Base-by-base conservation (phyloP, 2,329 filamentous ascomycete genomes). In the Mycosphaerella arachidis region DNA sequence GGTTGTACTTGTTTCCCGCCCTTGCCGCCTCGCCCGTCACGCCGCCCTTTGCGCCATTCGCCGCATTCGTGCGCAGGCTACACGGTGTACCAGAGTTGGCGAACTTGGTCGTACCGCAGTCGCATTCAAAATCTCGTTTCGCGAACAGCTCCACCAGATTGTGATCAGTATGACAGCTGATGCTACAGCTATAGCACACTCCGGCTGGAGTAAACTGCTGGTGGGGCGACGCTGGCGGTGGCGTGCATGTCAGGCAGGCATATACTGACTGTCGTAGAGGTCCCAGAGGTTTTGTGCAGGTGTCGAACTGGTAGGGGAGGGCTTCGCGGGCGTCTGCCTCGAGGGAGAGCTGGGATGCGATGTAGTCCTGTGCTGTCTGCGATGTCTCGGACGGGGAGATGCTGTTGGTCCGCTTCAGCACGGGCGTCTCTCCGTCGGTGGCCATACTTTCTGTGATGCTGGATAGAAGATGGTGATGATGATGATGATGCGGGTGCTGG, bases 111-210 rank as follows among this genome's bases (percentile, higher is more conserved):
- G 92, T 97, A 29, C 94, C 94, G 70, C 94, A 99, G 74, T 99
- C 94, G 77, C 94, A 99, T 45, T 90, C 90, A 71, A 99, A 97
- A 76, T 96, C 88, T 70, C 95, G 87, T 79, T 97, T 97, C 72
- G 85, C 88, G 78, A 99, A 99, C 20, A 99, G 88, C 77, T 99
- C 94, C 53, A 97, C 94, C 29, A 99, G 85, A 1, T 84, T 89
- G 73, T 99, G 94, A 71, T 97, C 92, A 67, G 94, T 93, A 71
- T 99, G 94, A 73, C 94, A 99, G 68, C 93, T 90, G 60, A 99
- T 91, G 6, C 93, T 97, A 78, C 94, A 99, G 24, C 92, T 90
- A 71, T 99, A 99, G 80, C 94, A 99, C 58, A 99, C 85, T 29
- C 90, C 94, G 3, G 93, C 94, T 6, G 88, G 81, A 7, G 79